phyloP scores from a whole-genome alignment of 305 asterid species.

The Striga hermonthica region DNA sequence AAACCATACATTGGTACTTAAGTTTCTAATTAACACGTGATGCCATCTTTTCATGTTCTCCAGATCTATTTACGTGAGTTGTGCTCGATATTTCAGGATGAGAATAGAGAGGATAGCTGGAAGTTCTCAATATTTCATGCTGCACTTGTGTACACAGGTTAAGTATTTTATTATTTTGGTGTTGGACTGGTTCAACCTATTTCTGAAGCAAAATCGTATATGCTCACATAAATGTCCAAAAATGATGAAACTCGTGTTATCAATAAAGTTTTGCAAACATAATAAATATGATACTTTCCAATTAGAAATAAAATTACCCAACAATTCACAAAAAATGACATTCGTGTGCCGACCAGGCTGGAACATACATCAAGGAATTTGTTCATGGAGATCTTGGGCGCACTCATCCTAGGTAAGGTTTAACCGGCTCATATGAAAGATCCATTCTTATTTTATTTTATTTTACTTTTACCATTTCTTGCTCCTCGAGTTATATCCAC shows the following conservation, averaged over 20 bases:
- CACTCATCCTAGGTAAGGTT: conserved; percentile 73
- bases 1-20: conserved; percentile 72
- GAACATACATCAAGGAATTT: conserved; percentile 93
- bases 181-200: conserved; percentile 7
- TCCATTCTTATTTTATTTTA: not conserved
- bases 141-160: conserved; percentile 96
- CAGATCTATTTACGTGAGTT: conserved; percentile 25
- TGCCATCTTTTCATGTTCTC: conserved; percentile 21
- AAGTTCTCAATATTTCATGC: conserved; percentile 62
- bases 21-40: conserved; percentile 12
- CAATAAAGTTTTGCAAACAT: not conserved
- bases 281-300: not conserved
- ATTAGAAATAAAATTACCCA: conserved; percentile 13
- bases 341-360: conserved; percentile 62
- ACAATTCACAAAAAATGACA: not conserved
- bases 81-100: conserved; percentile 60
- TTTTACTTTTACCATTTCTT: not conserved
- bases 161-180: conserved; percentile 22
- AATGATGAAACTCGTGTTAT: not conserved
- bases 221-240: not conserved
- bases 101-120: conserved; percentile 63
- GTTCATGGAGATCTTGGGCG: conserved; percentile 98
- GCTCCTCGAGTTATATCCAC: not conserved
- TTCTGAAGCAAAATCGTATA: not conserved
- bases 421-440: not conserved